Evolutionary conservation across 1,139 yeast species (phyloP), one percentile per base, ranked within the genome.

Genomic region (Suhomyces choctaworum): DNA sequence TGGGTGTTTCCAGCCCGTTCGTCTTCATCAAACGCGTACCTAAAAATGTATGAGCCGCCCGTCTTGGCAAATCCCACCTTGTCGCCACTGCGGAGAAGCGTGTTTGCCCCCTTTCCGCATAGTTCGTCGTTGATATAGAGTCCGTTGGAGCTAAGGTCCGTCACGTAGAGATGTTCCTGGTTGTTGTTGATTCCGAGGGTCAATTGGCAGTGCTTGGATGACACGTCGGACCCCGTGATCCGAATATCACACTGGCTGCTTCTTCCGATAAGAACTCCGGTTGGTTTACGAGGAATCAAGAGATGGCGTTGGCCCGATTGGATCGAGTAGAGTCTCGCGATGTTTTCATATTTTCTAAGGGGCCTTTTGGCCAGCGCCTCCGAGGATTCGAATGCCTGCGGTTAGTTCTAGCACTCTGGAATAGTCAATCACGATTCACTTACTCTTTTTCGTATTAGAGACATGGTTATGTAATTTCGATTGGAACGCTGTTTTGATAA

Each of bases 71-170:
- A 78, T 1, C 70, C 64, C 2, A 84, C 44, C 42, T 72, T 73
- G 52, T 83, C 90, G 3, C 90, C 90, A 45, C 81, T 76, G 40
- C 76, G 70, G 17, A 82, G 52, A 7, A 64, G 61, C 23, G 67
- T 69, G 15, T 73, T 68, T 15, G 42, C 32, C 10, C 70, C 70
- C 29, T 66, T 72, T 0, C 80, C 80, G 3, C 82, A 50, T 29
- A 66, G 53, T 25, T 70, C 73, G 11, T 78, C 85, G 49, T 83
- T 84, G 11, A 83, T 64, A 46, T 64, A 80, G 0, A 86, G 75
- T 2, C 92, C 92, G 51, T 83, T 83, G 5, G 85, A 65, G 45
- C 88, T 80, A 29, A 66, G 48, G 53, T 83, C 90, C 3, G 75
- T 66, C 13, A 82, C 50, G 42, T 73, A 72, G 24, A 80, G 56